Conservation (phyloP, 2,329 filamentous ascomycete species). For the Colletotrichum phormii region DNA sequence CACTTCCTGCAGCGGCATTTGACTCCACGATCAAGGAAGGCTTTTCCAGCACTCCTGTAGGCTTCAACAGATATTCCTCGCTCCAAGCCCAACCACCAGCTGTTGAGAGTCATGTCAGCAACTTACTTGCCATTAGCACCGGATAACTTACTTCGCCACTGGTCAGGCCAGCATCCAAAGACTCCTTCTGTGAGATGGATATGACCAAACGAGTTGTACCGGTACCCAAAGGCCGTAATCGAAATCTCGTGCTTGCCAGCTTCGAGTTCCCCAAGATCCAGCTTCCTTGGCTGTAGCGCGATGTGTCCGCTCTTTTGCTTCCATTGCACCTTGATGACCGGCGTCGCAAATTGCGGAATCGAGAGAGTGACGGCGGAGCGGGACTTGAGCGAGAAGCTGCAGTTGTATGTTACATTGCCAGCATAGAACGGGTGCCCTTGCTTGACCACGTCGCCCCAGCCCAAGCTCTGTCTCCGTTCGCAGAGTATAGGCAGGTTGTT, state of each 20-base stretch:
- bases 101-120: background rate
- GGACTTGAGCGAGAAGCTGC: conserved; percentile 10
- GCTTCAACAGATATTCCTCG: conserved; percentile 17
- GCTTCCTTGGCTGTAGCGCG: conserved; percentile 13
- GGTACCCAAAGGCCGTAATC: conserved; percentile 24
- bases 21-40: conserved; percentile 11
- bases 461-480: conserved; percentile 23
- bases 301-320: conserved; percentile 9
- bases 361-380: conserved; percentile 16
- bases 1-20: background rate
- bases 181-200: conserved; percentile 12
- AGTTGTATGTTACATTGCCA: conserved; percentile 40
- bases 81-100: conserved; percentile 8
- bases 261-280: background rate
- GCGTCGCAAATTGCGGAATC: conserved; percentile 21
- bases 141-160: conserved; percentile 8
- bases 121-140: fast-evolving
- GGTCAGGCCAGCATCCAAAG: conserved; percentile 12
- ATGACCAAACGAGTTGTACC: conserved; percentile 30
- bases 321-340: conserved; percentile 27
- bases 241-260: conserved; percentile 4
- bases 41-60: conserved; percentile 19
- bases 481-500: conserved; percentile 18
- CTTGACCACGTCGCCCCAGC: conserved; percentile 42
- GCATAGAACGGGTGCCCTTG: conserved; percentile 43